Evolutionary conservation across 2,329 filamentous ascomycete species (phyloP).

Genomic region (Sclerotinia nivalis): DNA sequence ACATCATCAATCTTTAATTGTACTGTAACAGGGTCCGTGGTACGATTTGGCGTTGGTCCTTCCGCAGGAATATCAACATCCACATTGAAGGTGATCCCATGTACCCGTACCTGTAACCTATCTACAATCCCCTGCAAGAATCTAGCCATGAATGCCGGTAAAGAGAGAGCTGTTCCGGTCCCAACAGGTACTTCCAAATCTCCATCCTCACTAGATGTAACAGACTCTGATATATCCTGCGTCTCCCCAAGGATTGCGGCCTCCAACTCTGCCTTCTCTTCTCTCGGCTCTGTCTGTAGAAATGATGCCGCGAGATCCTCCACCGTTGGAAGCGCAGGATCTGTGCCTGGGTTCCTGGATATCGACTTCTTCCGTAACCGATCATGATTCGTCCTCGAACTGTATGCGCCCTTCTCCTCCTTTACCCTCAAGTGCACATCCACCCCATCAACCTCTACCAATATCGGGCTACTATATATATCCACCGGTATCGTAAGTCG

Average conservation of each 20-base stretch:
- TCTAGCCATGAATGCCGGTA: conserved; percentile 69
- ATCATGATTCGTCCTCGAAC: conserved; percentile 39
- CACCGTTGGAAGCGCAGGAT: conserved; percentile 60
- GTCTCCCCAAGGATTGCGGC: conserved; percentile 65
- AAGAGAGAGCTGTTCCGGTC: conserved; percentile 68
- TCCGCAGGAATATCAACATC: conserved; percentile 60
- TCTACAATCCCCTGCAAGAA: conserved; percentile 76
- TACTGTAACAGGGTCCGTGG: conserved; percentile 59
- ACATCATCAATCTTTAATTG: conserved; percentile 65
- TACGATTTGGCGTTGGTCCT: conserved; percentile 39
- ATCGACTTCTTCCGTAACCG: conserved; percentile 39
- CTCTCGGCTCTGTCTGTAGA: conserved; percentile 66
- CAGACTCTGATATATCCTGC: conserved; percentile 61
- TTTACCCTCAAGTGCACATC: conserved; percentile 65
- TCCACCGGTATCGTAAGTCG: conserved; percentile 85
- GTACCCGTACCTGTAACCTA: conserved; percentile 66
- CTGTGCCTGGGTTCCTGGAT: conserved; percentile 24
- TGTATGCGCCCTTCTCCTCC: conserved; percentile 31
- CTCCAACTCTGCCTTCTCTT: conserved; percentile 68
- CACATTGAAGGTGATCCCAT: conserved; percentile 64
- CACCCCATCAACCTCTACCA: conserved; percentile 78
- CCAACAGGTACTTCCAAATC: conserved; percentile 59
- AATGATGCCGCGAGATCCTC: conserved; percentile 77
- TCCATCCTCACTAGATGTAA: conserved; percentile 61
- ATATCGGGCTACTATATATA: conserved; percentile 81